Conservation (phyloP, 371 early-diverging fungal species). For the Synchytrium microbalum region DNA sequence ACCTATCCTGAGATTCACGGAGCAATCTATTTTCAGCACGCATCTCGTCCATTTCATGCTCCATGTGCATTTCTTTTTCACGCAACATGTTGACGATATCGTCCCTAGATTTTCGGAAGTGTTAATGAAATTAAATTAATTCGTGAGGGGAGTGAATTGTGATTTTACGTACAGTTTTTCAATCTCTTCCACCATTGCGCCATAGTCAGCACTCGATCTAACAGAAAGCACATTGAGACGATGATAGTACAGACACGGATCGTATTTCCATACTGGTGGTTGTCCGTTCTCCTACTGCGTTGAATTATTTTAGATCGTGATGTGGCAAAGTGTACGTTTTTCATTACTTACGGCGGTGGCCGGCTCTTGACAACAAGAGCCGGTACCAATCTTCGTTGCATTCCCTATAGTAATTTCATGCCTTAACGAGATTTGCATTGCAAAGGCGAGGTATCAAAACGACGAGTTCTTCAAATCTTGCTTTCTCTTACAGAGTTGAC, state of each 20-base stretch:
- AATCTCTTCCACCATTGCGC: slow-evolving; percentile 16
- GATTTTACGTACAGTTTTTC: slow-evolving; percentile 19
- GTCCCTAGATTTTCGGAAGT: slow-evolving; percentile 15
- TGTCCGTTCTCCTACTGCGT: too few relatives aligned
- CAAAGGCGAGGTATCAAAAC: too few relatives aligned
- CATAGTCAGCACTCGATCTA: background rate
- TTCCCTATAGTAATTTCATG: background rate
- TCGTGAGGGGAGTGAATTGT: background rate
- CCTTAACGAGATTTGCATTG: background rate
- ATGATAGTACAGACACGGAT: too few relatives aligned
- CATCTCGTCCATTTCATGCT: background rate
- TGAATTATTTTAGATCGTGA: too few relatives aligned
- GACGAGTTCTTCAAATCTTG: background rate
- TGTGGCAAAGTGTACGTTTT: too few relatives aligned
- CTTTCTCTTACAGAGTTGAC: slow-evolving; percentile 26
- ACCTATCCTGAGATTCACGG: background rate
- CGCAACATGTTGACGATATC: slow-evolving; percentile 31
- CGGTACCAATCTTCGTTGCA: slow-evolving; percentile 4
- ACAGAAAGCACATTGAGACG: background rate
- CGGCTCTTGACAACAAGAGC: background rate
- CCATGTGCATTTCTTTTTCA: background rate
- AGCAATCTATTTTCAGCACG: background rate
- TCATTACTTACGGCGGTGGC: slow-evolving; percentile 6
- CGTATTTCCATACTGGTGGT: too few relatives aligned
- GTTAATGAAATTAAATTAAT: background rate